Conservation (phyloP, 2,329 filamentous ascomycete species). For the Trichoderma koningii region DNA sequence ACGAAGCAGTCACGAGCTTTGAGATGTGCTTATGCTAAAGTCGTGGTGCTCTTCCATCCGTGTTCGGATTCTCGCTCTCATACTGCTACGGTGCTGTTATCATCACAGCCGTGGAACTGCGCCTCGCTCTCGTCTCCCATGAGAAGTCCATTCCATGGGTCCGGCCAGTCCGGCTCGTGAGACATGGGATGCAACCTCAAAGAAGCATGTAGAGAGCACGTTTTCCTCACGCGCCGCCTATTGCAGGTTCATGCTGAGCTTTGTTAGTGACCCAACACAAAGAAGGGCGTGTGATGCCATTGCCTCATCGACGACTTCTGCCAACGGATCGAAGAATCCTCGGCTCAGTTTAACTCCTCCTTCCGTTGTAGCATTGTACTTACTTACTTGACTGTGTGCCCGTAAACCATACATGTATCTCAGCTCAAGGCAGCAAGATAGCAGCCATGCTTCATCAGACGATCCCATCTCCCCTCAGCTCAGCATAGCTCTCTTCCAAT, state of each 20-base stretch:
- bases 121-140: not conserved
- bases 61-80: not conserved
- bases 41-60: not conserved
- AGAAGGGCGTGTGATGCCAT: slow-evolving; percentile 21
- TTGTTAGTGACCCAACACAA: not conserved
- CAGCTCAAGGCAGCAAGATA: not conserved
- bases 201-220: not conserved
- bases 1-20: too few relatives aligned
- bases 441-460: slow-evolving; percentile 3
- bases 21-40: too few relatives aligned
- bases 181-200: not conserved
- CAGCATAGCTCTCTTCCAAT: not conserved
- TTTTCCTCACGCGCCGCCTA: not conserved
- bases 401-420: not conserved
- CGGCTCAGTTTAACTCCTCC: not conserved
- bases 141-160: too few relatives aligned
- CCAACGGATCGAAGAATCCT: not conserved
- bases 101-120: not conserved
- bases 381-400: too few relatives aligned
- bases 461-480: not conserved
- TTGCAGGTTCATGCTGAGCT: not conserved
- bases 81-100: not conserved
- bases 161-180: slow-evolving; percentile 4
- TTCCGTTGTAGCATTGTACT: slow-evolving; percentile 11
- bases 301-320: not conserved